Evolutionary conservation across 1,284 basidiomycete genomes (phyloP).

Genomic region (Ceratobasidium sp.): DNA sequence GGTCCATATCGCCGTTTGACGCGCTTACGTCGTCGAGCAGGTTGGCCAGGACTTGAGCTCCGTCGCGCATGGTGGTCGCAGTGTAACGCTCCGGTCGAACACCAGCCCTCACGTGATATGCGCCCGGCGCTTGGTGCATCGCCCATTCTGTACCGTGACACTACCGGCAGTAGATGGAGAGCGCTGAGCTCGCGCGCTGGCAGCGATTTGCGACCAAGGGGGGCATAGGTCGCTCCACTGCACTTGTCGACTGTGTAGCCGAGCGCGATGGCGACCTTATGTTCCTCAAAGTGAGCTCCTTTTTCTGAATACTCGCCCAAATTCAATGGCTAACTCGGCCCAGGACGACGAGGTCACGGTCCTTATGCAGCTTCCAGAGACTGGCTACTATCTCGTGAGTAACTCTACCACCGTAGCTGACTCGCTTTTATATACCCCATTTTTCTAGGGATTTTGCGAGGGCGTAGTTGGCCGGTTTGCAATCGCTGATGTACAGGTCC

Average conservation of each 20-base stretch:
- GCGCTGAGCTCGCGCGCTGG: conserved; percentile 80
- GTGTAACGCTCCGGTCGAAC: neutral
- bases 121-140: neutral
- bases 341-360: conserved; percentile 87
- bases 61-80: conserved; percentile 30
- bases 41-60: conserved; percentile 54
- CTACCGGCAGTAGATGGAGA: conserved; percentile 67
- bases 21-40: conserved; percentile 74
- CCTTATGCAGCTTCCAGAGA: conserved; percentile 76
- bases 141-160: conserved; percentile 32
- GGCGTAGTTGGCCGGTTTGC: conserved; percentile 90
- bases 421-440: neutral
- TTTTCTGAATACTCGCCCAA: conserved; percentile 50
- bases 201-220: conserved; percentile 84
- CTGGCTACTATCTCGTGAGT: conserved; percentile 74
- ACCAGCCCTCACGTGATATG: conserved; percentile 1
- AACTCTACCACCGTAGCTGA: conserved; percentile 4
- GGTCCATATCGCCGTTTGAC: conserved; percentile 44
- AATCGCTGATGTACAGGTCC: conserved; percentile 77
- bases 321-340: conserved; percentile 5
- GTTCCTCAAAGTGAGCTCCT: conserved; percentile 77
- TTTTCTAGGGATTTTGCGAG: conserved; percentile 83
- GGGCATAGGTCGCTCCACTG: conserved; percentile 82
- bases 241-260: conserved; percentile 81
- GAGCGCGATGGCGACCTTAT: conserved; percentile 85